phyloP scores from a whole-genome alignment of 2,329 filamentous ascomycete species.

The Botrytis byssoidea region DNA sequence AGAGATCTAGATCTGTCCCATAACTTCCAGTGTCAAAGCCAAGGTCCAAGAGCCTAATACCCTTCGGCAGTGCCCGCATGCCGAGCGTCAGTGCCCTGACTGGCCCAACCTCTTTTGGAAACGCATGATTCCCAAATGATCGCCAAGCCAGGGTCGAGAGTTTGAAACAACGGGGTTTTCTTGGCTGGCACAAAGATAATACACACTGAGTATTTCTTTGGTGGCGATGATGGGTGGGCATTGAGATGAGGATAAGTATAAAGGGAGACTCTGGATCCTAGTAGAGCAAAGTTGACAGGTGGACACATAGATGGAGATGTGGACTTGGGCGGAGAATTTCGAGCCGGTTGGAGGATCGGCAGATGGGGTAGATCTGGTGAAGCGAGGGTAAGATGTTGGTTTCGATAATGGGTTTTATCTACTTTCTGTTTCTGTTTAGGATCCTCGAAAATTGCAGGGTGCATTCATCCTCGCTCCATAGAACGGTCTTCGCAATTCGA shows the following conservation, averaged over 20 bases:
- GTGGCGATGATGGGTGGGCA: neutral
- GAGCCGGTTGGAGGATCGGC: neutral
- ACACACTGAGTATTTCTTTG: neutral
- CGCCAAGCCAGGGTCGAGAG: neutral
- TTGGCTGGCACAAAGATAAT: neutral
- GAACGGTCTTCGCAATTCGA: neutral
- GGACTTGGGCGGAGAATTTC: neutral
- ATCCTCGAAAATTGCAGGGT: neutral
- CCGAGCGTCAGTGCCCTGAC: neutral
- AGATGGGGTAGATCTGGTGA: neutral
- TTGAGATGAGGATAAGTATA: neutral
- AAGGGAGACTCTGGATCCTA: neutral
- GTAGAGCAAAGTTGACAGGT: neutral
- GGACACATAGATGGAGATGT: neutral
- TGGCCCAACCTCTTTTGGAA: neutral
- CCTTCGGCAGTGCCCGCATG: neutral
- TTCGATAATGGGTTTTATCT: neutral
- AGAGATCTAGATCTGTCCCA: neutral
- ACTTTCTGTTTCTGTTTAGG: neutral
- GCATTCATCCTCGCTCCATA: neutral
- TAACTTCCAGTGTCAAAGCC: neutral
- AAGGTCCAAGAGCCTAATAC: neutral
- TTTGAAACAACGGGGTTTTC: neutral
- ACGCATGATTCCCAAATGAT: neutral
- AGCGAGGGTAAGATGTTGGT: neutral